phyloP scores from a whole-genome alignment of 2,329 filamentous ascomycete species.

The Thermothelomyces thermophilus region DNA sequence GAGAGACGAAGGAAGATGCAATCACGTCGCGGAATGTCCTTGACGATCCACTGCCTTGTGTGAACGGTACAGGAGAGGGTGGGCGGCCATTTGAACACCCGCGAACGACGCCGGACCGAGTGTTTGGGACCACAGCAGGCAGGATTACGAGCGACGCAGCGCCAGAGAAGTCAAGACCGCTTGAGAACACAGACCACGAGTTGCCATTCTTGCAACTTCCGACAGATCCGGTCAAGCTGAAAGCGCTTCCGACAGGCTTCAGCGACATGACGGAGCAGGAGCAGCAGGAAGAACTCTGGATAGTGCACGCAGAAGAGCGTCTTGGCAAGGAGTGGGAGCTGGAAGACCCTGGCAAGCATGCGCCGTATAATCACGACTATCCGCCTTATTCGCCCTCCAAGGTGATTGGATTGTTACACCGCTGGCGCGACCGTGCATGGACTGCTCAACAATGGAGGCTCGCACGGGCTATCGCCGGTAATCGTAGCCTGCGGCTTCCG shows the following conservation, averaged over 20 bases:
- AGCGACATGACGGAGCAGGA: constrained; percentile 9
- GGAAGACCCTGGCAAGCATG: constrained; percentile 2
- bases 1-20: not conserved
- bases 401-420: constrained; percentile 14
- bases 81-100: not conserved
- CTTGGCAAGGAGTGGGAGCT: constrained; percentile 11
- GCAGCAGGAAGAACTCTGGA: constrained; percentile 17
- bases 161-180: not conserved
- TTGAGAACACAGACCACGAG: not conserved
- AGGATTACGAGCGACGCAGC: not conserved
- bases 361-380: constrained; percentile 6
- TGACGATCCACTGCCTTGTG: not conserved
- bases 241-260: constrained; percentile 13
- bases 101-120: not conserved
- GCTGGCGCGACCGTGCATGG: constrained; percentile 10
- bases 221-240: not conserved
- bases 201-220: not conserved
- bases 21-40: not conserved
- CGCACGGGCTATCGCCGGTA: constrained; percentile 15
- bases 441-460: constrained; percentile 10
- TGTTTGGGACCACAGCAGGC: not conserved
- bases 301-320: constrained; percentile 8
- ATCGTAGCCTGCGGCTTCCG: constrained; percentile 14
- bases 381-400: constrained; percentile 16
- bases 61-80: not conserved